Evolutionary conservation across 148 eudicot species (phyloP).

Genomic region (Spergularia bocconei): DNA sequence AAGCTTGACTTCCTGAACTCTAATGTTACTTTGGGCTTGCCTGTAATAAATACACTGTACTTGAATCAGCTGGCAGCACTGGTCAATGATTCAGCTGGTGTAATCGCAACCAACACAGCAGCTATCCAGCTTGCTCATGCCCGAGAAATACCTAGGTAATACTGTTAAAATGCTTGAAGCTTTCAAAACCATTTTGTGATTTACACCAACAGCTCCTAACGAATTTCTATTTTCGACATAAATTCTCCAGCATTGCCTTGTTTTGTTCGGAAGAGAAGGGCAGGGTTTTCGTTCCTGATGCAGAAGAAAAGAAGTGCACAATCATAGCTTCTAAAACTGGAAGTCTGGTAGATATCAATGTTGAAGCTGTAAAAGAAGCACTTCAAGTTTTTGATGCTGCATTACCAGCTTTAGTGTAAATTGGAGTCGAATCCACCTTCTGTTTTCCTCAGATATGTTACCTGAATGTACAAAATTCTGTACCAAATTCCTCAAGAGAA

Average conservation of each 20-base stretch:
- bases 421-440: not conserved
- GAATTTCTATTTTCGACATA: not conserved
- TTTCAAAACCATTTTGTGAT: not conserved
- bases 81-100: conserved; percentile 82
- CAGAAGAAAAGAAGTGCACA: conserved; percentile 61
- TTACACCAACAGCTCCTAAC: not conserved
- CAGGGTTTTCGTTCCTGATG: conserved; percentile 51
- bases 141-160: conserved; percentile 71
- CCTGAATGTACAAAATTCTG: not conserved
- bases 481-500: not conserved
- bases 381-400: conserved; percentile 38
- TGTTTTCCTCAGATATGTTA: not conserved
- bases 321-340: conserved; percentile 70
- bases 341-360: conserved; percentile 58
- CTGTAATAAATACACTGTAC: not conserved
- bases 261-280: conserved; percentile 77
- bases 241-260: conserved; percentile 64
- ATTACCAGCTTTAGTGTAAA: conserved; percentile 31
- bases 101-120: conserved; percentile 86
- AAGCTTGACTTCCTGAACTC: not conserved
- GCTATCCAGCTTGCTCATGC: conserved; percentile 79
- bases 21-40: no score
- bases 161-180: not conserved
- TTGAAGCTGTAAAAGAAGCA: conserved; percentile 57
- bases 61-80: conserved; percentile 74